Base-by-base conservation (phyloP, 805 yeast genomes). In the Metschnikowia reukaufii region DNA sequence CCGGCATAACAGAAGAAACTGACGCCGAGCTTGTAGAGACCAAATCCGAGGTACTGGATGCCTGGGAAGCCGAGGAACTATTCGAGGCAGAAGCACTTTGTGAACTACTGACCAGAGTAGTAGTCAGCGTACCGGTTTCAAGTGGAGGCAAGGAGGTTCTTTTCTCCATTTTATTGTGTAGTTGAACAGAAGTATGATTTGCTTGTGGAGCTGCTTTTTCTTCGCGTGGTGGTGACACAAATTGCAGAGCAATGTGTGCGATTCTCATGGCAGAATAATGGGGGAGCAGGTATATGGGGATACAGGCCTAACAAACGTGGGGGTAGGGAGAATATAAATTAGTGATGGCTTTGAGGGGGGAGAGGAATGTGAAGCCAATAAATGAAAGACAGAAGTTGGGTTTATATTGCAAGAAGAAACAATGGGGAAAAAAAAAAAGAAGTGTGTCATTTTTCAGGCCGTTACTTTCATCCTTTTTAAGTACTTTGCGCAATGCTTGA, bases 211-310 rank as follows among this genome's bases (percentile, higher is more conserved):
- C 21, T n/a, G n/a, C 33, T 27, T 13, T 27, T 25, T n/a, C 16
- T 16, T 8, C 20, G 10, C 9, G 33, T 15, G 41, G n/a, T 15
- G 25, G 39, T 27, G 34, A 7, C 29, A 42, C 19, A 10, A 29
- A 31, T 9, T 18, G 16, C 13, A 15, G 31, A 17, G 32, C 25
- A 17, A n/a, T 17, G 39, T 42, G 39, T 25, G 18, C 39, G 17
- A 42, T 42, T 35, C 39, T 42, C 45, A 42, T 42, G 45, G 35
- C 33, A 27, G 41, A 12, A 27, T 16, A 25, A 37, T 23, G 33
- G n/a, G 39, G 7, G 6, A 20, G 7, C 18, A 20, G 16, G 19
- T 6, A 31, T 8, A 31, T 13, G 12, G 29, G 29, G 12, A 25
- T 25, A 9, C 12, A 13, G 29, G 29, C 29, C 29, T 9, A 25